Conservation (phyloP, 257 asterid species). For the Scutellaria barbata region DNA sequence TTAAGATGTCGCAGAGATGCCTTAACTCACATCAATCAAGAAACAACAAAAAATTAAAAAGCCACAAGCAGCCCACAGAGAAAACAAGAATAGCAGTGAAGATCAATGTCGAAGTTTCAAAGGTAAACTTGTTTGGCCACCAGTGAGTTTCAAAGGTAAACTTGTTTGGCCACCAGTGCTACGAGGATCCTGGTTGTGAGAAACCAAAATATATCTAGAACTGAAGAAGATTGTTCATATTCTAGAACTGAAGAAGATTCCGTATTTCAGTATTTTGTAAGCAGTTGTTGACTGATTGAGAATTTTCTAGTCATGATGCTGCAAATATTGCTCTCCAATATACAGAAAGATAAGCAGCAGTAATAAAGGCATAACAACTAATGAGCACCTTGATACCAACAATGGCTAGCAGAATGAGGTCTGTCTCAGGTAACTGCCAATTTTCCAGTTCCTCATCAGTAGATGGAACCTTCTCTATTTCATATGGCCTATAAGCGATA, state of each 20-base stretch:
- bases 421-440: conserved; percentile 88
- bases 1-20: not conserved
- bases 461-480: conserved; percentile 63
- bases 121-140: not conserved
- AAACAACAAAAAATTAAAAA: not conserved
- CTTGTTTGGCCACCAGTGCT: not conserved
- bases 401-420: conserved; percentile 83
- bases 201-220: conserved; percentile 16
- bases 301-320: conserved; percentile 12
- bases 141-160: no score
- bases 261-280: not conserved
- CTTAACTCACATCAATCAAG: not conserved
- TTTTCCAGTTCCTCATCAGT: conserved; percentile 68
- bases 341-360: conserved; percentile 5
- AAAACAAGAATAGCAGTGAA: not conserved
- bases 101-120: not conserved
- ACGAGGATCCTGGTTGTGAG: not conserved
- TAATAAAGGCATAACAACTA: conserved; percentile 25
- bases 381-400: conserved; percentile 80
- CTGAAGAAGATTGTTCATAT: not conserved
- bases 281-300: conserved; percentile 8
- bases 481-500: conserved; percentile 63
- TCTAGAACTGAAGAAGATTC: no score
- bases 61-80: conserved; percentile 7
- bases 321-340: not conserved